Evolutionary conservation across 2,329 filamentous ascomycete species (phyloP).

Genomic region (Cladosporium velox): DNA sequence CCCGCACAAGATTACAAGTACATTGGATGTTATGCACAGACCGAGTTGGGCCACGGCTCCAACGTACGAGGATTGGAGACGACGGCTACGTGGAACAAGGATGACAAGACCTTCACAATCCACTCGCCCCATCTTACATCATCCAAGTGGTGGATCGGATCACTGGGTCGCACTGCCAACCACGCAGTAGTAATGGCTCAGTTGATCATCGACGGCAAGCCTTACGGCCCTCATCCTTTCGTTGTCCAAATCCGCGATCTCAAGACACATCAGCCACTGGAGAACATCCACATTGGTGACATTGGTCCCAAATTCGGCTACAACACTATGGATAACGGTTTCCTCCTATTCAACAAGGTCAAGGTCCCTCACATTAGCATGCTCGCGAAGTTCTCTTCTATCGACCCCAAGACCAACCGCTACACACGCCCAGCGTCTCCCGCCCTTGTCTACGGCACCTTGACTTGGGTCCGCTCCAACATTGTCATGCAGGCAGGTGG

Average conservation of each 20-base stretch:
- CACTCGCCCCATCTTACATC: slow-evolving; percentile 74
- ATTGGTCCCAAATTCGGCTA: slow-evolving; percentile 67
- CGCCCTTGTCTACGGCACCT: slow-evolving; percentile 70
- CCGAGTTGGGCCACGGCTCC: slow-evolving; percentile 75
- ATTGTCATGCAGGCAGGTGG: slow-evolving; percentile 74
- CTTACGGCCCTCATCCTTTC: slow-evolving; percentile 75
- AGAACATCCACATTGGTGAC: slow-evolving; percentile 73
- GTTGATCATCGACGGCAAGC: slow-evolving; percentile 67
- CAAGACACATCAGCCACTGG: slow-evolving; percentile 68
- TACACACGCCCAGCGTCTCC: slow-evolving; percentile 68
- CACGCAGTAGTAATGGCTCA: slow-evolving; percentile 79
- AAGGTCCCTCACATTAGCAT: slow-evolving; percentile 75
- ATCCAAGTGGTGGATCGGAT: slow-evolving; percentile 85
- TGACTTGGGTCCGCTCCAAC: slow-evolving; percentile 72
- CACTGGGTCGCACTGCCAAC: slow-evolving; percentile 73
- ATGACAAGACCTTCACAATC: slow-evolving; percentile 73
- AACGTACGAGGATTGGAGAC: slow-evolving; percentile 75
- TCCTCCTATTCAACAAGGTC: slow-evolving; percentile 73
- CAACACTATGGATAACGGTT: slow-evolving; percentile 78
- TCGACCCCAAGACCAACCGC: slow-evolving; percentile 68
- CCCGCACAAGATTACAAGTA: slow-evolving; percentile 68
- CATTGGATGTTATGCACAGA: slow-evolving; percentile 80
- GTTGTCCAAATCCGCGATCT: slow-evolving; percentile 72
- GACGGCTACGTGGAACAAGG: slow-evolving; percentile 70
- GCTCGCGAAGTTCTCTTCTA: slow-evolving; percentile 68